A percentile compares a stretch with the other conserved stretches of the same genome.
These are phyloP conservation scores for Mortierella sp. DNA, from an alignment of 371 early-diverging fungal genomes.

Conservation along the genomic window DNA sequence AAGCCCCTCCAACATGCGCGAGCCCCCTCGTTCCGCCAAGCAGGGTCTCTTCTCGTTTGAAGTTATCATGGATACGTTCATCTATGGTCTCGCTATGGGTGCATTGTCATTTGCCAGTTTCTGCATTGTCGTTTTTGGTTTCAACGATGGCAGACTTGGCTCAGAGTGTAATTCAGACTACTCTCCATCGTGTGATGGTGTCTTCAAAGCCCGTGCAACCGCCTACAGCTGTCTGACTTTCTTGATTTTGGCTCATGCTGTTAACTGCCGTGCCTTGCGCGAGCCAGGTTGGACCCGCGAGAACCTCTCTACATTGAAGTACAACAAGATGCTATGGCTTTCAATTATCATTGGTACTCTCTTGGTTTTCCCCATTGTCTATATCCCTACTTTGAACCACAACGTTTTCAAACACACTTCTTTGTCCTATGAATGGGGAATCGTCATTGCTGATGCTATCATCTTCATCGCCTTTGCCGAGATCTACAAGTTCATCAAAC, in stretches of 20 bases:
- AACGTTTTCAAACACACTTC: conserved; percentile 73
- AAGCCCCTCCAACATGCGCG: conserved; percentile 83
- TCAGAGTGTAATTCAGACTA: conserved; percentile 70
- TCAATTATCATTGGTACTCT: conserved; percentile 66
- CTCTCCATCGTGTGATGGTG: conserved; percentile 67
- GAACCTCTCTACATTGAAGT: conserved; percentile 57
- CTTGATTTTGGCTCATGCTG: conserved; percentile 75
- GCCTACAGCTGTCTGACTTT: conserved; percentile 77
- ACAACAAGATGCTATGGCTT: conserved; percentile 72
- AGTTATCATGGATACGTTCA: conserved; percentile 78
- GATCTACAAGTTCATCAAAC: conserved; percentile 59
- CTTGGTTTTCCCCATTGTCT: conserved; percentile 71
- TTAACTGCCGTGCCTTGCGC: conserved; percentile 79
- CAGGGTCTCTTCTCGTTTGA: conserved; percentile 78
- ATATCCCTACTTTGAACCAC: conserved; percentile 78
- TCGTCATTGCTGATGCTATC: conserved; percentile 69
- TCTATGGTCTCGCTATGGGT: conserved; percentile 82
- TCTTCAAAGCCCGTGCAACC: conserved; percentile 82
- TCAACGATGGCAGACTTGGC: conserved; percentile 69
- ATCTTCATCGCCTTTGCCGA: conserved; percentile 74
- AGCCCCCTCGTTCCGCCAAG: conserved; percentile 79
- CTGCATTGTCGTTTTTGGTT: conserved; percentile 71
- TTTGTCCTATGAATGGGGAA: conserved; percentile 84
- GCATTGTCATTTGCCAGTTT: conserved; percentile 76
- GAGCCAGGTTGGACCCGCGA: conserved; percentile 69